phyloP scores from a whole-genome alignment of 495 filamentous ascomycete species.

The Penicillium taxi region DNA sequence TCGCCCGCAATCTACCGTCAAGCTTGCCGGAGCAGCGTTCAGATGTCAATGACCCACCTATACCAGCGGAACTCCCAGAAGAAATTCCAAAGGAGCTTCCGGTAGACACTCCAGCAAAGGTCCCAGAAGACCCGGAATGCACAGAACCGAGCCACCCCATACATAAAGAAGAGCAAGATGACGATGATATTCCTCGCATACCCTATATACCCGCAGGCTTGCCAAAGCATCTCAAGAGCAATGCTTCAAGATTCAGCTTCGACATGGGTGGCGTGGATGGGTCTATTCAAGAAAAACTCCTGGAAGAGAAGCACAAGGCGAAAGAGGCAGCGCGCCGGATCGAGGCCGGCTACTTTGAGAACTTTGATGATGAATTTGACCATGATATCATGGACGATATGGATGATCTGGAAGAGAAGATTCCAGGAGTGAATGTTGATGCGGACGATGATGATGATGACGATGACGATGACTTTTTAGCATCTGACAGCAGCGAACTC shows the following conservation, averaged over 20 bases:
- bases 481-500: constrained; percentile 13
- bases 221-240: constrained; percentile 76
- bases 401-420: constrained; percentile 65
- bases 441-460: constrained; percentile 46
- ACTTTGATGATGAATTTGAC: constrained; percentile 52
- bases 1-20: constrained; percentile 45
- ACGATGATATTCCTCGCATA: constrained; percentile 33
- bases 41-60: constrained; percentile 1
- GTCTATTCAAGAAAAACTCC: constrained; percentile 66
- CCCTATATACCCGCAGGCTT: constrained; percentile 33
- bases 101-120: neutral
- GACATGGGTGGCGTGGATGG: constrained; percentile 74
- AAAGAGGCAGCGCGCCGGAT: constrained; percentile 48
- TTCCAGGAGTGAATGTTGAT: constrained; percentile 67
- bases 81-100: constrained; percentile 4
- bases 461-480: constrained; percentile 24
- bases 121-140: neutral
- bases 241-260: constrained; percentile 75
- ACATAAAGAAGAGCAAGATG: constrained; percentile 21
- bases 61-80: constrained; percentile 2
- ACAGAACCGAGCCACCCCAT: neutral
- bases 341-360: constrained; percentile 42
- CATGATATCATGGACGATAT: constrained; percentile 64
- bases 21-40: constrained; percentile 24
- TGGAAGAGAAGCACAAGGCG: constrained; percentile 73